Evolutionary conservation across 306 rosid genomes (phyloP), one percentile per base, ranked within the genome.

Genomic region (Dryas alaskensis): DNA sequence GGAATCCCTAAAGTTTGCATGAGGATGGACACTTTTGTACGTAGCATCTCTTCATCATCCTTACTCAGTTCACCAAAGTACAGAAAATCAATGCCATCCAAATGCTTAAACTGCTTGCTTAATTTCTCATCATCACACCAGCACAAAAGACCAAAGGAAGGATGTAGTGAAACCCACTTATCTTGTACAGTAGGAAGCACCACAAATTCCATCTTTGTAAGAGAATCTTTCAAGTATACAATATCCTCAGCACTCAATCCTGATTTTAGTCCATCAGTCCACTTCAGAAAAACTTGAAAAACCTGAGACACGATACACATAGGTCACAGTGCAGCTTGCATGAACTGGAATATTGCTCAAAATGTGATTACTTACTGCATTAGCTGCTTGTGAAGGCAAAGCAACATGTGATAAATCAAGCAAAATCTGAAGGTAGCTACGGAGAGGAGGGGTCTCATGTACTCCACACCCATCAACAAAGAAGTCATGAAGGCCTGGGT

Each of bases 151-250:
- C 96, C 96, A 64, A 82, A 88, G 59, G 90, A 89, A 83, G 91
- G 90, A 80, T 91, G 95, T 64, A 91, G 81, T 14, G 98, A 94
- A 66, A 87, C 97, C 98, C 98, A 94, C 83, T 79, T 91, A 84
- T 94, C 95, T 72, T 84, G 95, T 69, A 81, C 82, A 51, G 98
- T 89, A 53, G 98, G 98, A 84, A 94, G 98, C 81, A 94, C 88
- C 5, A 62, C 72, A 74, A 71, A 87, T 68, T 94, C 89, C 57
- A 79, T 62, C 74, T 81, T 88, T 46, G 61, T 58, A 52, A 94
- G 91, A 82, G 86, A 85, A 45, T 86, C 88, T 83, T 86, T 91
- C 75, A 94, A 67, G 81, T 80, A 85, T 49, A 52, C 71, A 76
- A 84, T 78, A 71, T 88, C 95, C 65, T 85, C 95, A 60, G 75